Evolutionary conservation across 495 filamentous ascomycete species (phyloP), one percentile per base, ranked within the genome.

Genomic region (Penicillium antarcticum): DNA sequence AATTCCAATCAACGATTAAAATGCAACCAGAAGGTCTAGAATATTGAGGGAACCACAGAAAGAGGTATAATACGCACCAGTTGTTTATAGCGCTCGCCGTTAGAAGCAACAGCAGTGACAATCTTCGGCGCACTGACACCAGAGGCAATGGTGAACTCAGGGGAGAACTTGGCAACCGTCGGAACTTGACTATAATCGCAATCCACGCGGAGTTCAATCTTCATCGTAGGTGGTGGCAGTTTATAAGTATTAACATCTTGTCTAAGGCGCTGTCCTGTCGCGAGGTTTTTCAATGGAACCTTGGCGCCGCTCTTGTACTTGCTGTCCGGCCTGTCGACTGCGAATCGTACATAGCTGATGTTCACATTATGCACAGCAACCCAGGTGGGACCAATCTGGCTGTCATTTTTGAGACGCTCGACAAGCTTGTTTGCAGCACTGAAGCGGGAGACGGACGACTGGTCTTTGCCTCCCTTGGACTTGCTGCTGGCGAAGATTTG

Each of bases 41-140:
- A 10, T 10, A 8, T n/a, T 26, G 37, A 21, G 35, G 17, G 1
- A 42, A 4, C 4, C 8, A 29, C 6, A 9, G 5, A 8, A 3
- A 19, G 13, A 13, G n/a, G 42, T 32, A 21, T 12, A 52, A 40
- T 12, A 62, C 80, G 63, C 74, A 87, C 89, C 53, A 97, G 75
- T 66, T 96, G 89, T 70, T 91, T 96, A 68, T 87, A 96, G 18
- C 76, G 79, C 26, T 76, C 62, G 8, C 94, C 94, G 69, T 96
- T 80, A 23, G 77, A 85, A 2, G 82, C 89, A 37, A 88, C 66
- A 13, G 85, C 87, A 3, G 88, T 89, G 45, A 97, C 81, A 48
- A 96, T 88, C 66, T 97, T 99, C 1, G 94, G 94, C 9, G 87
- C 85, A 65, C 90, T 96, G 13, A 96, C 80, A 17, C 94, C 94